phyloP scores from a whole-genome alignment of 768 basidiomycete species.

The Suillus occidentalis region DNA sequence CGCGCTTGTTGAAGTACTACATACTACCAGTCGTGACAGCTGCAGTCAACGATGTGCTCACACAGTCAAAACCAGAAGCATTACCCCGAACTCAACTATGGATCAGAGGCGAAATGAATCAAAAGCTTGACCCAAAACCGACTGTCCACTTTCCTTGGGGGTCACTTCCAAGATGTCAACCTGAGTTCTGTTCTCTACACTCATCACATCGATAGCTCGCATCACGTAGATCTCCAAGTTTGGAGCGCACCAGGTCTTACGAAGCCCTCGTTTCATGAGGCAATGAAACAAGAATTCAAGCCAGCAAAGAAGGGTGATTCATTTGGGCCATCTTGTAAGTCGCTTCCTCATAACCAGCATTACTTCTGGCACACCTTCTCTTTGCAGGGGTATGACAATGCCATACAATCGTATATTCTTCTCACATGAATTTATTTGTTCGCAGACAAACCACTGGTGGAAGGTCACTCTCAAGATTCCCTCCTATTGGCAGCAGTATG shows the following conservation, averaged over 20 bases:
- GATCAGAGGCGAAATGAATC: slow-evolving; percentile 77
- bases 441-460: slow-evolving; percentile 94
- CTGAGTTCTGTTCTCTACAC: slow-evolving; percentile 76
- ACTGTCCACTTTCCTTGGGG: slow-evolving; percentile 65
- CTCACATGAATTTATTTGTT: slow-evolving; percentile 9
- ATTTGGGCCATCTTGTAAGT: slow-evolving; percentile 93
- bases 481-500: slow-evolving; percentile 74
- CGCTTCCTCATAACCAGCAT: neutral
- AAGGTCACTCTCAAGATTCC: slow-evolving; percentile 84
- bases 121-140: slow-evolving; percentile 66
- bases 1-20: neutral
- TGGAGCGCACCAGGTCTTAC: slow-evolving; percentile 89
- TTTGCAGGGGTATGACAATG: slow-evolving; percentile 46
- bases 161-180: slow-evolving; percentile 81
- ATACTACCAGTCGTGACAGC: neutral
- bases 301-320: slow-evolving; percentile 85
- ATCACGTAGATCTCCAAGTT: slow-evolving; percentile 76
- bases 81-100: slow-evolving; percentile 61
- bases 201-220: slow-evolving; percentile 63
- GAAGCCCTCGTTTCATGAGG: slow-evolving; percentile 89
- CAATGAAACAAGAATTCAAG: slow-evolving; percentile 78
- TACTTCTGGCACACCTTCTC: slow-evolving; percentile 6
- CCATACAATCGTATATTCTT: neutral
- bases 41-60: slow-evolving; percentile 3
- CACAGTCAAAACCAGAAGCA: slow-evolving; percentile 5